A percentile compares a stretch with the other conserved stretches of the same genome.
Conservation (phyloP, 306 rosid genomes). For the Gleditsia sinensis region DNA sequence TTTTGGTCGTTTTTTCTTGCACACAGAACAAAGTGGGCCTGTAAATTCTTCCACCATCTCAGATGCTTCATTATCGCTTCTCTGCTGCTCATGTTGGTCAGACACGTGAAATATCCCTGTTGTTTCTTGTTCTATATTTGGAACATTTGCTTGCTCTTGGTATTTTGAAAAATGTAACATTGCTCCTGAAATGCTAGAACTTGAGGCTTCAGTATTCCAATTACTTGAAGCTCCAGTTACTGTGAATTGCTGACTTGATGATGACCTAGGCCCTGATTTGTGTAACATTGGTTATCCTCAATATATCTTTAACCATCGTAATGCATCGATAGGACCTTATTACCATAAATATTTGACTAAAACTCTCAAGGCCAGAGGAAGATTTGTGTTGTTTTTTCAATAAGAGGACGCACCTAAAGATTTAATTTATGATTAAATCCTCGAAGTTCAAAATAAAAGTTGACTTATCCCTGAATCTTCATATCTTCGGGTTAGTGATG, state of each 20-base stretch:
- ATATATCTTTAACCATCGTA: conserved; percentile 17
- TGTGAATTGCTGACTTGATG: conserved; percentile 34
- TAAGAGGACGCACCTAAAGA: not conserved
- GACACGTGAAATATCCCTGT: not conserved
- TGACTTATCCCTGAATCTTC: not conserved
- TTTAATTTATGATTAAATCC: not conserved
- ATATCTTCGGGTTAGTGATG: not conserved
- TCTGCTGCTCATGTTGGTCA: conserved; percentile 6
- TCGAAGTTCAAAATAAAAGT: not conserved
- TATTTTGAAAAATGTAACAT: not conserved
- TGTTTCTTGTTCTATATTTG: conserved; percentile 36
- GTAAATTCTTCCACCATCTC: conserved; percentile 40
- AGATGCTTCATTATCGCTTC: conserved; percentile 20
- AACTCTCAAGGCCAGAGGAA: not conserved
- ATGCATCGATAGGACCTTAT: conserved; percentile 8
- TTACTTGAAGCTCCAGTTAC: conserved; percentile 24
- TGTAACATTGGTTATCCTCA: conserved; percentile 14
- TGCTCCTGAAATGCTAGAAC: conserved; percentile 8
- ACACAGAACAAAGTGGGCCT: conserved; percentile 53
- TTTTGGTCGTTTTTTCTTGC: conserved; percentile 62
- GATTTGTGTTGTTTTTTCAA: not conserved
- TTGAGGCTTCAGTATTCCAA: conserved; percentile 23
- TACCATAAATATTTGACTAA: not conserved
- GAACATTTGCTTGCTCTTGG: conserved; percentile 13
- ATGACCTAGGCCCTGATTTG: conserved; percentile 41